phyloP scores from a whole-genome alignment of 768 basidiomycete species.

The Pleurotus tuber-regium region DNA sequence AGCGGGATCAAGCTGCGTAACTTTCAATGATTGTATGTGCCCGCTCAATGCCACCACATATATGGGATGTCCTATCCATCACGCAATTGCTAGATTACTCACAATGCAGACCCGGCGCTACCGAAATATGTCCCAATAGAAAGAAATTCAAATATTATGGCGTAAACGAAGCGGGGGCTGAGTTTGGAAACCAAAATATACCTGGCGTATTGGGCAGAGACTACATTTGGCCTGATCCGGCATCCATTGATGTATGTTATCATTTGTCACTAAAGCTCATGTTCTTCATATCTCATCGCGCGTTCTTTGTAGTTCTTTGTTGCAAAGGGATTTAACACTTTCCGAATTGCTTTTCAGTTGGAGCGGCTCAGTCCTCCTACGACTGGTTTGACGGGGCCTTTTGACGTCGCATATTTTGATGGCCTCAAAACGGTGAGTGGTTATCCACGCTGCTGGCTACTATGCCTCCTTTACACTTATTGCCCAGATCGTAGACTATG shows the following conservation, averaged over 20 bases:
- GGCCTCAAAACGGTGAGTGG: conserved; percentile 42
- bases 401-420: conserved; percentile 49
- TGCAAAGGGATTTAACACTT: conserved; percentile 54
- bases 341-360: conserved; percentile 59
- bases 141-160: conserved; percentile 64
- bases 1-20: not conserved
- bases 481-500: conserved; percentile 51
- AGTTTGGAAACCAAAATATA: conserved; percentile 50
- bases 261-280: too few relatives aligned
- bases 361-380: conserved; percentile 55
- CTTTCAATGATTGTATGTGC: not conserved
- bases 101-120: conserved; percentile 12
- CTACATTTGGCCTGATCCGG: conserved; percentile 49
- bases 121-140: conserved; percentile 22
- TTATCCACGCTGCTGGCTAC: too few relatives aligned
- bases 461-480: not conserved
- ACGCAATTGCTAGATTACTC: not conserved
- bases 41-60: not conserved
- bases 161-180: conserved; percentile 61
- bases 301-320: conserved; percentile 45
- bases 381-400: conserved; percentile 50
- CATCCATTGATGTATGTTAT: conserved; percentile 31
- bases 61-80: not conserved
- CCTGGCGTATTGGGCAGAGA: conserved; percentile 42
- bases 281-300: too few relatives aligned